A percentile compares a stretch with the other conserved stretches of the same genome.
Evolutionary conservation across 495 filamentous ascomycete species (phyloP).

Genomic region (Diplogelasinospora grovesii): DNA sequence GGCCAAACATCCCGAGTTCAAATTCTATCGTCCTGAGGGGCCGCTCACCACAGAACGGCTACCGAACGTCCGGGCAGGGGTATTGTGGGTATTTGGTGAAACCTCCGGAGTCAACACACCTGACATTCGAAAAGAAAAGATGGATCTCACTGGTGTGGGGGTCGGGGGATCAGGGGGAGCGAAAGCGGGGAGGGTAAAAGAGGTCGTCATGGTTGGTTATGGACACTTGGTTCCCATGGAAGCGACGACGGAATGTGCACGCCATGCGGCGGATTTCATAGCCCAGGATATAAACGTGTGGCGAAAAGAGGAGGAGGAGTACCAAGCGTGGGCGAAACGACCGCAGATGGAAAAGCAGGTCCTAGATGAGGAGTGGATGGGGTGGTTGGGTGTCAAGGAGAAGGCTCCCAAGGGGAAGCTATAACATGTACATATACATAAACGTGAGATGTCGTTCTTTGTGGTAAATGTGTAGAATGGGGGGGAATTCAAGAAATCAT

Average conservation of each 20-base stretch:
- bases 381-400: constrained; percentile 16
- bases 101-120: constrained; percentile 56
- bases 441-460: no score
- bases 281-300: constrained; percentile 55
- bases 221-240: constrained; percentile 89
- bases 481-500: no score
- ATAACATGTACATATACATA: no score
- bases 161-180: constrained; percentile 63
- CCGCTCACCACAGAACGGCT: constrained; percentile 55
- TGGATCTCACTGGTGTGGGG: constrained; percentile 58
- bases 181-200: constrained; percentile 58
- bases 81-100: constrained; percentile 74
- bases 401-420: constrained; percentile 10
- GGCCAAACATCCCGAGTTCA: constrained; percentile 23
- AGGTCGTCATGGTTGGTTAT: constrained; percentile 56
- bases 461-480: no score
- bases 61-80: constrained; percentile 64
- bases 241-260: constrained; percentile 56
- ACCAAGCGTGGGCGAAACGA: constrained; percentile 46
- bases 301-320: constrained; percentile 55
- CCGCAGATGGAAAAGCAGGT: constrained; percentile 47
- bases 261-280: constrained; percentile 57
- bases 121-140: constrained; percentile 44
- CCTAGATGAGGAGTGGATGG: constrained; percentile 30
- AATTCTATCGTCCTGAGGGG: constrained; percentile 75